Percentiles rank a stretch among this genome's conserved stretches.
Evolutionary conservation across 192 early-diverging fungal genomes (phyloP).

Genomic region (Coemansia sp.): DNA sequence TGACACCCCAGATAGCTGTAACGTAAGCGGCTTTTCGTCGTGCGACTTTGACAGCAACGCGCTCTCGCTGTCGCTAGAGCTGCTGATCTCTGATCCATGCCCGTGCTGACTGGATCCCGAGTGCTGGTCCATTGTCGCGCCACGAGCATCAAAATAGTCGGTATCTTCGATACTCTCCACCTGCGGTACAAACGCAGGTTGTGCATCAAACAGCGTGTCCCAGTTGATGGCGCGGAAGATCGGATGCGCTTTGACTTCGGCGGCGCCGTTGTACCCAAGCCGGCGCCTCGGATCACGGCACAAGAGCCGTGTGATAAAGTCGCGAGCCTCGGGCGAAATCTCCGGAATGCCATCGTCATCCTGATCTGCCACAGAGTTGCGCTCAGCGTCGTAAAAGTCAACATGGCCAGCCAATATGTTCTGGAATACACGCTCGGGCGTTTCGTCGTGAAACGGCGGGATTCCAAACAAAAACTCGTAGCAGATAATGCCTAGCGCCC

Average conservation of each 20-base stretch:
- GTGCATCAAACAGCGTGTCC: slow-evolving; percentile 58
- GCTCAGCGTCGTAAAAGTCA: slow-evolving; percentile 43
- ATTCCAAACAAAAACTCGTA: slow-evolving; percentile 90
- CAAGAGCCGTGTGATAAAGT: slow-evolving; percentile 57
- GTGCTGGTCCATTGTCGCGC: slow-evolving; percentile 61
- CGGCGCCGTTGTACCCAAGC: slow-evolving; percentile 59
- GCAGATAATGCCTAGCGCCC: slow-evolving; percentile 88
- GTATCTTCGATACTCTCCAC: slow-evolving; percentile 79
- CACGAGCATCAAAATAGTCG: slow-evolving; percentile 90
- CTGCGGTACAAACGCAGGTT: slow-evolving; percentile 83
- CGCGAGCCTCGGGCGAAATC: slow-evolving; percentile 40
- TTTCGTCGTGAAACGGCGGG: slow-evolving; percentile 71
- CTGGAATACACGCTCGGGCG: slow-evolving; percentile 47
- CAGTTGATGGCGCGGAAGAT: slow-evolving; percentile 63
- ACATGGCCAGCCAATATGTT: slow-evolving; percentile 38
- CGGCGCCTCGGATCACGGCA: slow-evolving; percentile 61
- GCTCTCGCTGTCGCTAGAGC: not conserved
- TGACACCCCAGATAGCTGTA: slow-evolving; percentile 8
- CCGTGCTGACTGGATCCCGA: not conserved
- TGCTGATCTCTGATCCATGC: slow-evolving; percentile 9
- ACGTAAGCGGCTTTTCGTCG: not conserved
- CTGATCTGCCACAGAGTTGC: slow-evolving; percentile 12
- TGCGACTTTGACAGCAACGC: slow-evolving; percentile 12
- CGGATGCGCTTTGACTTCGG: slow-evolving; percentile 63
- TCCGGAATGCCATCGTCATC: slow-evolving; percentile 16